Evolutionary conservation across 2,329 filamentous ascomycete species (phyloP).

Genomic region (Metarhizium album): DNA sequence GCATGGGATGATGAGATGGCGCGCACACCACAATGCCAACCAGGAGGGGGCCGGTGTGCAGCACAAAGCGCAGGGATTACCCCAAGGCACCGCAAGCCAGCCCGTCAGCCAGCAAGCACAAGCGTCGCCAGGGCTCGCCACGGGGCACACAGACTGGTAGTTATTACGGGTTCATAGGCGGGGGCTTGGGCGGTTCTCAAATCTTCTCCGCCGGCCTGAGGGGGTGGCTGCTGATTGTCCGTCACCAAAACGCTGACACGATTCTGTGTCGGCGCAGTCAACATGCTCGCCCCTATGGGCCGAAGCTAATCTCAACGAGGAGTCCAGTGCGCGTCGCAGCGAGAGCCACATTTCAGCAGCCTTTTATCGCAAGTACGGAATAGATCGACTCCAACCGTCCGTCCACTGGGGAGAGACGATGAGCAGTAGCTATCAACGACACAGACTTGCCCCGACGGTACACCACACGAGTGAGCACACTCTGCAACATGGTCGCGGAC

Average conservation of each 20-base stretch:
- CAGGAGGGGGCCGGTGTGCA: background rate
- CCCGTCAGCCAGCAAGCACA: background rate
- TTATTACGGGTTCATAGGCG: too few relatives aligned
- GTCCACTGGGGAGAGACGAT: too few relatives aligned
- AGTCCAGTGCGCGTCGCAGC: background rate
- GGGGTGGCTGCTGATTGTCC: background rate
- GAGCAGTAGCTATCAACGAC: too few relatives aligned
- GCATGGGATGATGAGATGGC: conserved; percentile 5
- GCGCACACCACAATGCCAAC: background rate
- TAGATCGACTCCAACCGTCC: too few relatives aligned
- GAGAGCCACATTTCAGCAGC: background rate
- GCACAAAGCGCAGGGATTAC: background rate
- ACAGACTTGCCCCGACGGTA: too few relatives aligned
- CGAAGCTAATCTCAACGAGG: background rate
- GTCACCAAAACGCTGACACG: background rate
- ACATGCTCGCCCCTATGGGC: background rate
- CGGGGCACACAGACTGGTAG: background rate
- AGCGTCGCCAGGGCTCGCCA: background rate
- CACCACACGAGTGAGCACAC: too few relatives aligned
- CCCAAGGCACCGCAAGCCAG: background rate
- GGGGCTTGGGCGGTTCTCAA: too few relatives aligned
- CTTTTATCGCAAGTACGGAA: too few relatives aligned
- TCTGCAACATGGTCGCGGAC: too few relatives aligned
- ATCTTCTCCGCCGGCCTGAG: background rate
- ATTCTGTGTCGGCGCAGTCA: background rate